These are phyloP conservation scores for Gossypium sturtianum DNA, from an alignment of 345 rosid genomes.

Conservation along the genomic window DNA sequence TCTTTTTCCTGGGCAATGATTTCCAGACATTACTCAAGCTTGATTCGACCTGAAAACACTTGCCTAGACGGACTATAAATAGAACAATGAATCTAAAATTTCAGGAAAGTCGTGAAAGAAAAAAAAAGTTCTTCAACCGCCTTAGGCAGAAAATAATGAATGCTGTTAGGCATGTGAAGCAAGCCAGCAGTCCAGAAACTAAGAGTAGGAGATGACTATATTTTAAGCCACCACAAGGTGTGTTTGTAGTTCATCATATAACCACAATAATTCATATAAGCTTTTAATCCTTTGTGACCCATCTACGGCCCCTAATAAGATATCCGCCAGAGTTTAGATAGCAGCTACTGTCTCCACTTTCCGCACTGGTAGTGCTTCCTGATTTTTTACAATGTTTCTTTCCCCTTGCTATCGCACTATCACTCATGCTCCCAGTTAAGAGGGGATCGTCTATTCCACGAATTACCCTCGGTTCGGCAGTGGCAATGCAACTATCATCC, in stretches of 20 bases:
- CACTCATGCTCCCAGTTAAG: conserved; percentile 83
- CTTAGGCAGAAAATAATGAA: conserved; percentile 1
- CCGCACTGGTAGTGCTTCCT: conserved; percentile 59
- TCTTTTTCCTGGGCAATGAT: neutral
- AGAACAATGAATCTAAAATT: neutral
- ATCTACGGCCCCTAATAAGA: conserved; percentile 69
- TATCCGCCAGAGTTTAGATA: conserved; percentile 73
- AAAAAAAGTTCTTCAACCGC: neutral
- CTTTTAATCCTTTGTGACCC: conserved; percentile 71
- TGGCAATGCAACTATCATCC: conserved; percentile 73
- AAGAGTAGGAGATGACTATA: neutral
- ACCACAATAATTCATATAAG: neutral
- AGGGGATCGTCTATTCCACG: conserved; percentile 95
- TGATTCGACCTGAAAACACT: neutral
- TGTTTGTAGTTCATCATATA: conserved; percentile 2
- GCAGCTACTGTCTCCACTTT: conserved; percentile 94
- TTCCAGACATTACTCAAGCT: neutral
- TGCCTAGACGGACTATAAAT: neutral
- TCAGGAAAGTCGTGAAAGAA: neutral
- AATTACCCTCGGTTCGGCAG: conserved; percentile 57
- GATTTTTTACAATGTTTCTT: conserved; percentile 71
- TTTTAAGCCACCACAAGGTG: neutral
- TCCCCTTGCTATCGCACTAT: conserved; percentile 56
- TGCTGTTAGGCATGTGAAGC: conserved; percentile 4
- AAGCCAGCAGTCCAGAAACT: neutral